Base-by-base conservation (phyloP, 805 yeast genomes). In the Cyberlindnera euphorbiae region DNA sequence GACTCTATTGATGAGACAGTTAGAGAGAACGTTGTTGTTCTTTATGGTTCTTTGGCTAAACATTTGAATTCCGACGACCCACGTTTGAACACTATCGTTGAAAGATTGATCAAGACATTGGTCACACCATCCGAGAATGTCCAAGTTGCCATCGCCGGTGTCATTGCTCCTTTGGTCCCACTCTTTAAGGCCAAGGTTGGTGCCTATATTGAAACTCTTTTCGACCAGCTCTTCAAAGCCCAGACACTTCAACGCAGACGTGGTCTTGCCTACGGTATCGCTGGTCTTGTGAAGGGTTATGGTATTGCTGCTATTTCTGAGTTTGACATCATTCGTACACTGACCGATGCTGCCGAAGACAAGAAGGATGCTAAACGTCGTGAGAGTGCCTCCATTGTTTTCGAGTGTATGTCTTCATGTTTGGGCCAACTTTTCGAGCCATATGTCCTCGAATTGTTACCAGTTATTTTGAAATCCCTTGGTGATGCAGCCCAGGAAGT, bases 221-320 rank as follows among this genome's bases (percentile, higher is more conserved):
- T 84, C 52, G 73, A 65, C 6, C 77, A 73, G 46, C 63, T 89
- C 17, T 77, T 84, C 53, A 56, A 61, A 8, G 77, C 77, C 3
- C 63, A 64, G 22, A 47, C 62, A 2, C 59, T 62, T 29, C 58
- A 69, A 5, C 60, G 63, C 5, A 73, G 96, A 55, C 74, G 90
- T 46, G 99, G 97, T 53, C 90, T 96, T 2, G 97, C 97, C 1
- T 88, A 85, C 63, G 98, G 97, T 59, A 73, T 93, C 49, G 84
- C 97, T 16, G 99, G 99, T 45, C 62, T 93, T 30, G 90, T 84
- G 3, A 82, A 85, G 53, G 98, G 99, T 40, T 73, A 77, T 16
- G 98, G 98, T 47, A 77, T 93, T 35, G 71, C 77, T 41, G 72
- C 94, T 0, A 63, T 93, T 35, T 72, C 85, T 9, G 81, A 82